Evolutionary conservation across 1,139 yeast genomes (phyloP), one percentile per base, ranked within the genome.

Genomic region (Suhomyces guaymorum): DNA sequence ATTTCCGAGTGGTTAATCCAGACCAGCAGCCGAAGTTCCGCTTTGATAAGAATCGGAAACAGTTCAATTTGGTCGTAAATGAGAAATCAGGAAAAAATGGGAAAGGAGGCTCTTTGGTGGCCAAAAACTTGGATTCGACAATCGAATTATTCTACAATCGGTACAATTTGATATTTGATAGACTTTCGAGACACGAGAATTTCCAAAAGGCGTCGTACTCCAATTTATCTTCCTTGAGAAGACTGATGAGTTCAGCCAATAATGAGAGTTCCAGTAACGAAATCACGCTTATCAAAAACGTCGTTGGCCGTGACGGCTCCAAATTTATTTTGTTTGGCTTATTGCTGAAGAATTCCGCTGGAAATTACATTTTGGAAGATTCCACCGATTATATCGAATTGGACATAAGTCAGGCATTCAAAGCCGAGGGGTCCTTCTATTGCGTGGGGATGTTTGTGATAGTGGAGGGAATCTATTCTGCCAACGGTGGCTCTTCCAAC

Each of bases 401-500:
- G 17, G 86, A 84, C 38, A 57, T 90, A 11, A 63, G 74, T 1
- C 86, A 83, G 44, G 70, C 92, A 0, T 64, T 70, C 12, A 84
- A 87, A 28, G 73, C 83, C 1, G 71, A 70, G 10, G 89, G 85
- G 0, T 73, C 84, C 2, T 90, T 78, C 51, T 86, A 82, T 51
- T 78, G 80, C 2, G 76, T 84, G 1, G 98, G 98, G 1, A 81
- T 83, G 68, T 80, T 84, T 49, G 78, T 88, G 1, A 66, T 90
- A 4, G 84, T 84, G 28, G 95, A 89, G 52, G 99, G 99, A 10
- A 78, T 87, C 15, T 87, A 86, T 51, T 75, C 87, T 0, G 80
- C 78, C 5, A 74, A 79, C 14, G 84, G 82, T 15, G 77, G 73
- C 25, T 41, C 52, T 12, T 46, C 56, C 20, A 51, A 50, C 32